Conservation (phyloP, 2,329 filamentous ascomycete genomes). For the Microdochium paspali region DNA sequence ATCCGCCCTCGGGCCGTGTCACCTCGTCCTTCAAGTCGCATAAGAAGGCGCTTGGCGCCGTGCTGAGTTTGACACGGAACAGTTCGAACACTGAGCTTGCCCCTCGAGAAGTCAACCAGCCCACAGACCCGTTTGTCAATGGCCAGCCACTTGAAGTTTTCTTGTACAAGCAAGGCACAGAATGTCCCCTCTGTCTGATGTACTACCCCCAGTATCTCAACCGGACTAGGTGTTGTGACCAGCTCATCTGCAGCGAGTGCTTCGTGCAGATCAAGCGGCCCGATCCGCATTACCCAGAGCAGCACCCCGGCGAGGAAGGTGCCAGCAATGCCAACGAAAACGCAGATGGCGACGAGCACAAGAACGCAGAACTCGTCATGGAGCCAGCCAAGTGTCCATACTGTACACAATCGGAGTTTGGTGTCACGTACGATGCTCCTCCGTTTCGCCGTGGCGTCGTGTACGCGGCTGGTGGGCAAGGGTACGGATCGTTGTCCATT, state of each 20-base stretch:
- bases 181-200: slow-evolving; percentile 95
- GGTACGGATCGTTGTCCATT: slow-evolving; percentile 43
- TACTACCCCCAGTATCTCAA: slow-evolving; percentile 95
- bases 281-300: slow-evolving; percentile 69
- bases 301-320: slow-evolving; percentile 36
- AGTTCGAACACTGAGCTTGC: slow-evolving; percentile 61
- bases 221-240: slow-evolving; percentile 88
- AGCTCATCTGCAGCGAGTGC: slow-evolving; percentile 94
- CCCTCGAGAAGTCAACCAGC: slow-evolving; percentile 70
- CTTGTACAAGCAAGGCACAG: slow-evolving; percentile 80
- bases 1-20: slow-evolving; percentile 25
- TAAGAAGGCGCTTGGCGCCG: slow-evolving; percentile 80
- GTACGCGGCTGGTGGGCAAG: slow-evolving; percentile 46
- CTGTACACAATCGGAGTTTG: slow-evolving; percentile 90
- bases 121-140: slow-evolving; percentile 80
- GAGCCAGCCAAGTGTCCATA: slow-evolving; percentile 91
- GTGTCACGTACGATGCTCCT: slow-evolving; percentile 87
- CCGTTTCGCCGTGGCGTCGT: slow-evolving; percentile 77
- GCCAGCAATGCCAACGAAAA: slow-evolving; percentile 15
- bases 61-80: slow-evolving; percentile 68
- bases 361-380: slow-evolving; percentile 65
- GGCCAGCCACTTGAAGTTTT: slow-evolving; percentile 91
- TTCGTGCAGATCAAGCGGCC: slow-evolving; percentile 93
- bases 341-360: slow-evolving; percentile 29
- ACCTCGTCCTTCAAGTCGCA: slow-evolving; percentile 65